Conservation (phyloP, 2,329 filamentous ascomycete genomes). For the Trichoderma atrobrunneum region DNA sequence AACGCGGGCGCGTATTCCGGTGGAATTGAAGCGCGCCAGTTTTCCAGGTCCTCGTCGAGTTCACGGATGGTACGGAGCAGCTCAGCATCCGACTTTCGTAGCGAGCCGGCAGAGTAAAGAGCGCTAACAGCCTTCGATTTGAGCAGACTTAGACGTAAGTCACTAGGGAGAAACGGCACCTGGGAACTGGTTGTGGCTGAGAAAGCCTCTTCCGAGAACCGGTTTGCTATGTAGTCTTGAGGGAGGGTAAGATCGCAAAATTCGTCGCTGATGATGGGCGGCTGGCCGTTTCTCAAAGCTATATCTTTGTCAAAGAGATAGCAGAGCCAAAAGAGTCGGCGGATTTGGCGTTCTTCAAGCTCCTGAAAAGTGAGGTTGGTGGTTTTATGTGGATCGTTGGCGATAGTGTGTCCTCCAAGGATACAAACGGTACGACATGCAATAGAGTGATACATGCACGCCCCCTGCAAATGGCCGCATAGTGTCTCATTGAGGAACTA, state of each 20-base stretch:
- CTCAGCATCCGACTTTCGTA: constrained; percentile 52
- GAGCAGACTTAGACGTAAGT: constrained; percentile 48
- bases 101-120: constrained; percentile 48
- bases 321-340: constrained; percentile 53
- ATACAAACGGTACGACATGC: constrained; percentile 48
- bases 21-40: constrained; percentile 51
- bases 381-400: constrained; percentile 17
- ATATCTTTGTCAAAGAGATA: constrained; percentile 57
- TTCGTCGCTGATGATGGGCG: constrained; percentile 48
- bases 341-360: constrained; percentile 34
- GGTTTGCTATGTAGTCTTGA: constrained; percentile 29
- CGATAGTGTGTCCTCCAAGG: constrained; percentile 44
- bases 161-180: constrained; percentile 41
- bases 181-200: constrained; percentile 17
- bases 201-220: constrained; percentile 18
- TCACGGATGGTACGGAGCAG: constrained; percentile 53
- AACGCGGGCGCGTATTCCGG: constrained; percentile 45
- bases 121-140: constrained; percentile 49
- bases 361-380: constrained; percentile 24
- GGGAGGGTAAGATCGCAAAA: constrained; percentile 53
- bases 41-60: constrained; percentile 55
- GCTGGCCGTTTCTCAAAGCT: constrained; percentile 50
- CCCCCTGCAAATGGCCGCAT: constrained; percentile 46
- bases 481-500: constrained; percentile 44
- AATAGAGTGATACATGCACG: constrained; percentile 43